A percentile compares a stretch with the other conserved stretches of the same genome.
These are phyloP conservation scores for Stylonectria norvegica DNA, from an alignment of 2,329 filamentous ascomycete species.

Conservation along the genomic window DNA sequence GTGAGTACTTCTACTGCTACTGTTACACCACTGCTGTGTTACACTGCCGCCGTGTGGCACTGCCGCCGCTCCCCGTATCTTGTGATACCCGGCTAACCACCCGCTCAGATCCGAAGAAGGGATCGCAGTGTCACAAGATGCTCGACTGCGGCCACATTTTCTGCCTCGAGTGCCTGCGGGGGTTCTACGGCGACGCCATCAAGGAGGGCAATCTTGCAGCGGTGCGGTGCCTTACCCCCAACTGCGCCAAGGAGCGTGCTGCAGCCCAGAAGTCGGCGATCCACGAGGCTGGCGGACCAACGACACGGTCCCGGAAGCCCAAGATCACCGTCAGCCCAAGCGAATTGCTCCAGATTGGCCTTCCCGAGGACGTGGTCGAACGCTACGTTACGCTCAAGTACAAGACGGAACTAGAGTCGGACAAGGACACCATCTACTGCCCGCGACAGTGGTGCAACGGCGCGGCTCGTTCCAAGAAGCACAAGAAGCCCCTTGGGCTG, in stretches of 20 bases:
- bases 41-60: not conserved
- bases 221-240: conserved; percentile 76
- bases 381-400: conserved; percentile 88
- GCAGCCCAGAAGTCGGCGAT: conserved; percentile 28
- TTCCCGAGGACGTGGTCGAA: conserved; percentile 69
- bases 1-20: conserved; percentile 42
- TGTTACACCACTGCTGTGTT: no score
- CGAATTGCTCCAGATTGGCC: conserved; percentile 75
- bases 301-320: conserved; percentile 44
- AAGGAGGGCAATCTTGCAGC: conserved; percentile 75
- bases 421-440: conserved; percentile 90
- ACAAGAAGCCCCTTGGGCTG: conserved; percentile 66
- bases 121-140: conserved; percentile 74
- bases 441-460: conserved; percentile 91
- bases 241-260: conserved; percentile 65
- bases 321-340: conserved; percentile 73
- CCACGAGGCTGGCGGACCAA: no score
- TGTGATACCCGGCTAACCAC: not conserved
- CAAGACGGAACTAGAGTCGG: conserved; percentile 86
- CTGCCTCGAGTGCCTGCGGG: conserved; percentile 79
- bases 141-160: conserved; percentile 87
- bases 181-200: conserved; percentile 88
- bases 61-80: not conserved
- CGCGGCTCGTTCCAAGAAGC: conserved; percentile 72
- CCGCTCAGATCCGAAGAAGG: conserved; percentile 77